These are phyloP conservation scores for Francoa sonchifolia DNA, from an alignment of 441 rosid genomes.

Conservation along the genomic window DNA sequence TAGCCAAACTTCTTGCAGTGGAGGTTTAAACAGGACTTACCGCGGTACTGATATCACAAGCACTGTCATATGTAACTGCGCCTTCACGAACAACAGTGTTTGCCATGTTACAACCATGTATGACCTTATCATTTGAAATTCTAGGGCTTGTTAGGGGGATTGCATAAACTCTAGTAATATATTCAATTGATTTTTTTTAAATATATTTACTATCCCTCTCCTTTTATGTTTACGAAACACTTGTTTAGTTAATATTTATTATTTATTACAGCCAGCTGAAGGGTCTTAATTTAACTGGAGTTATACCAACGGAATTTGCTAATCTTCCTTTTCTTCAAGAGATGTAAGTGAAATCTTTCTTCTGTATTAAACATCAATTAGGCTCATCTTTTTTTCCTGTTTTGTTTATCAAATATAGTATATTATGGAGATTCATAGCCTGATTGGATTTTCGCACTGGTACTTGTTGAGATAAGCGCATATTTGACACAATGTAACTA, in stretches of 20 bases:
- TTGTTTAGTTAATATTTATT: not conserved
- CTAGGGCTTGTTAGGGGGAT: too few relatives aligned
- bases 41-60: not conserved
- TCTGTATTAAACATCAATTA: not conserved
- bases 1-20: constrained; percentile 27
- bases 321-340: constrained; percentile 39
- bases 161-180: too few relatives aligned
- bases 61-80: constrained; percentile 39
- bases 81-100: constrained; percentile 12
- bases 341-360: constrained; percentile 32
- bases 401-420: not conserved
- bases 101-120: constrained; percentile 64
- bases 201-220: not conserved
- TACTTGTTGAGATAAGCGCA: too few relatives aligned
- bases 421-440: not conserved
- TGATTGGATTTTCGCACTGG: too few relatives aligned
- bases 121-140: not conserved
- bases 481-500: too few relatives aligned
- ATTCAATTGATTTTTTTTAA: too few relatives aligned
- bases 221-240: not conserved
- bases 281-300: constrained; percentile 40
- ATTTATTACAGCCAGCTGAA: constrained; percentile 32
- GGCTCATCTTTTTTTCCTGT: not conserved
- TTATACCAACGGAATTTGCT: constrained; percentile 47
- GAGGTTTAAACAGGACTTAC: constrained; percentile 17